Conservation (phyloP, 345 rosid species). For the Gossypium longicalyx region DNA sequence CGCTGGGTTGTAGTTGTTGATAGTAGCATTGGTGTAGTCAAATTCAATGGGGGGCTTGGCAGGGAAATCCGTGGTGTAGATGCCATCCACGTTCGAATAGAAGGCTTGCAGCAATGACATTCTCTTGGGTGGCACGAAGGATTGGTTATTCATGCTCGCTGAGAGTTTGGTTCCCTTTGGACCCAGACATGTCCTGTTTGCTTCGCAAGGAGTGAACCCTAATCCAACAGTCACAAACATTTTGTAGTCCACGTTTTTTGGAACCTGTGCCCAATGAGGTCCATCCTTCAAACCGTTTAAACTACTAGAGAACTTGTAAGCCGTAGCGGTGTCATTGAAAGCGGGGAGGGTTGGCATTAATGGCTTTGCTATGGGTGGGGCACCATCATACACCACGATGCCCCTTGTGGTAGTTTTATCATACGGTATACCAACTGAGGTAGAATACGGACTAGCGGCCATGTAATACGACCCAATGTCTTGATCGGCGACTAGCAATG, state of each 20-base stretch:
- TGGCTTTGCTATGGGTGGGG: constrained; percentile 23
- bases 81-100: constrained; percentile 36
- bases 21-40: constrained; percentile 50
- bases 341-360: constrained; percentile 63
- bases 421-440: constrained; percentile 27
- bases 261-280: constrained; percentile 62
- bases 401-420: constrained; percentile 64
- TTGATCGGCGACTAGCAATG: constrained; percentile 59
- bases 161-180: constrained; percentile 31
- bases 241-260: constrained; percentile 48
- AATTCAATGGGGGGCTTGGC: constrained; percentile 47
- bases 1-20: constrained; percentile 18
- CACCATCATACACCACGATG: constrained; percentile 39
- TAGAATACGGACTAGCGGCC: constrained; percentile 63
- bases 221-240: constrained; percentile 70
- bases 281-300: constrained; percentile 41
- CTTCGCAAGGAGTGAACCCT: constrained; percentile 38
- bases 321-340: constrained; percentile 57
- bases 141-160: constrained; percentile 74
- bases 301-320: constrained; percentile 49
- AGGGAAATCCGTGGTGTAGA: constrained; percentile 73
- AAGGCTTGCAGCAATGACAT: constrained; percentile 59
- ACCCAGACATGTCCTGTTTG: constrained; percentile 48
- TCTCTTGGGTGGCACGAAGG: constrained; percentile 42
- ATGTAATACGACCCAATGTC: constrained; percentile 63